Percentiles rank a stretch among this genome's conserved stretches.
phyloP scores from a whole-genome alignment of 1,284 basidiomycete genomes.

The Irpex rosettiformis region DNA sequence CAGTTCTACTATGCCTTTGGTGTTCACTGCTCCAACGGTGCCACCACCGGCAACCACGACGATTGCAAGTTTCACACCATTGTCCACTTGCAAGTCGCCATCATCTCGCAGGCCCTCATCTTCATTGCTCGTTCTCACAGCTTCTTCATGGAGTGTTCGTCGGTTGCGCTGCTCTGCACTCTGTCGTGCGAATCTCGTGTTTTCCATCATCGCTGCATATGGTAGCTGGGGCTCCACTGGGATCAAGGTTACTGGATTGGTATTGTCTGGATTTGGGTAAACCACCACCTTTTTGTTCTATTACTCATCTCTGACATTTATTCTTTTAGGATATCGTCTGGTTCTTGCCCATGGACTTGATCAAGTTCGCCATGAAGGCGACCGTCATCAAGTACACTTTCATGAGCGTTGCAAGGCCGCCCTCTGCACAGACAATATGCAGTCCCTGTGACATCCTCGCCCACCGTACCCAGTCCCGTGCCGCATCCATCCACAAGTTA shows the following conservation, averaged over 20 bases:
- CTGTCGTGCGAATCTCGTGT: slow-evolving; percentile 89
- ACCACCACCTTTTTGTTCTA: slow-evolving; percentile 24
- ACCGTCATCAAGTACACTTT: slow-evolving; percentile 84
- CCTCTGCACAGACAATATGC: slow-evolving; percentile 39
- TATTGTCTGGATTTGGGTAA: slow-evolving; percentile 93
- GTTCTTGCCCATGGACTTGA: slow-evolving; percentile 92
- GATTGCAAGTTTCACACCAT: slow-evolving; percentile 78
- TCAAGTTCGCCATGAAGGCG: slow-evolving; percentile 96
- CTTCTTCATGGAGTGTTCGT: slow-evolving; percentile 97
- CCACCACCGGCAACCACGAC: slow-evolving; percentile 50
- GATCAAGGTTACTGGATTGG: slow-evolving; percentile 87
- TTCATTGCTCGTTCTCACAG: slow-evolving; percentile 95
- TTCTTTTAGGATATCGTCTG: slow-evolving; percentile 77
- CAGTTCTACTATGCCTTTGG: slow-evolving; percentile 88
- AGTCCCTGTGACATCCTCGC: slow-evolving; percentile 70
- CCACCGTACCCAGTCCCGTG: slow-evolving; percentile 83
- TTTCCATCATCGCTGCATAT: slow-evolving; percentile 93
- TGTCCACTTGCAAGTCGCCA: slow-evolving; percentile 90
- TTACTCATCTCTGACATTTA: background rate
- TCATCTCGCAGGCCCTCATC: slow-evolving; percentile 97
- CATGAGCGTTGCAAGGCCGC: slow-evolving; percentile 62
- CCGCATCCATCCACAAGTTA: slow-evolving; percentile 88
- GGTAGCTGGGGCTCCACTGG: slow-evolving; percentile 90
- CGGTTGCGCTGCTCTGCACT: slow-evolving; percentile 87
- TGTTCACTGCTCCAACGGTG: slow-evolving; percentile 50